Evolutionary conservation across 75 land plant genomes (phyloP).

Genomic region (Sequoiadendron giganteum): DNA sequence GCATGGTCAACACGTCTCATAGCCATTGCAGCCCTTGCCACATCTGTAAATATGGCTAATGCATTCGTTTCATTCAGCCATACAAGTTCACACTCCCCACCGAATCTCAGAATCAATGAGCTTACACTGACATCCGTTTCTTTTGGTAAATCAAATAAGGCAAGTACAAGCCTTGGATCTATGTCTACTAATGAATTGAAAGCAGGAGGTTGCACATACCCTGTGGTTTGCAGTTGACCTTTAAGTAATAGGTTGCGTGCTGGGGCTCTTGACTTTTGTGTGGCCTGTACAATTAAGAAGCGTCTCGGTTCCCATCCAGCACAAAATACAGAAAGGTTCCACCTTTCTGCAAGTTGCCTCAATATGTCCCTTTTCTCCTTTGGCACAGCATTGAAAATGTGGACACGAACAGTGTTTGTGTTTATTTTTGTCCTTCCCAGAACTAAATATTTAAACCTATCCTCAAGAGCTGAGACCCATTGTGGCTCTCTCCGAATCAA

Average conservation of each 20-base stretch:
- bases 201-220: conserved; percentile 33
- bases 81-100: conserved; percentile 13
- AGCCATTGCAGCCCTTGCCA: conserved; percentile 91
- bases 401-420: conserved; percentile 45
- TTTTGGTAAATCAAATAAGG: no score
- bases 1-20: conserved; percentile 88
- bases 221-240: conserved; percentile 28
- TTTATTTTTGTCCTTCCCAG: conserved; percentile 64
- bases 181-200: no score
- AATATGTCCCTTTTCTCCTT: conserved; percentile 91
- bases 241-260: conserved; percentile 52
- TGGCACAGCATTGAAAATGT: conserved; percentile 72
- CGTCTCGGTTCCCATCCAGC: conserved; percentile 95
- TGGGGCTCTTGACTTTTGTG: conserved; percentile 80
- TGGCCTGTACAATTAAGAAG: conserved; percentile 76
- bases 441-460: conserved; percentile 82
- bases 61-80: conserved; percentile 99
- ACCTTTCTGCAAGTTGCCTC: conserved; percentile 82
- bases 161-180: no score
- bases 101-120: conserved; percentile 40
- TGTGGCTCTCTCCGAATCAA: conserved; percentile 79
- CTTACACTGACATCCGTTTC: no score
- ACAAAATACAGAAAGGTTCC: conserved; percentile 74
- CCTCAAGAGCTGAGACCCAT: conserved; percentile 89
- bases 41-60: conserved; percentile 82